Percentiles rank a stretch among this genome's conserved stretches.
Evolutionary conservation across 345 rosid species (phyloP).

Genomic region (Brassica carinata): DNA sequence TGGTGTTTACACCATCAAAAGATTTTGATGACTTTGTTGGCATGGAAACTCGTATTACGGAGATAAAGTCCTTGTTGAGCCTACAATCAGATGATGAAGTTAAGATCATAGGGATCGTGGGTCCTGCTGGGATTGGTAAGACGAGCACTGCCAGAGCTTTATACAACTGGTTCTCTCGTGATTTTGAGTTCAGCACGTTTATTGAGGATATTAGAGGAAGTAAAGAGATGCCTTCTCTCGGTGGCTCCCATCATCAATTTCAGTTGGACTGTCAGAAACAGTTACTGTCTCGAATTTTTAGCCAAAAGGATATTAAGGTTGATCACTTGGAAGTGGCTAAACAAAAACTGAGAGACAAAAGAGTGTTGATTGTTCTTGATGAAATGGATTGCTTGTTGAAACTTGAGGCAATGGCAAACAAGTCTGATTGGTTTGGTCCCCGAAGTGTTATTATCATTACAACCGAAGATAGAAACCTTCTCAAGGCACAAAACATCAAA

Average conservation of each 20-base stretch:
- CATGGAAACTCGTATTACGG: not conserved
- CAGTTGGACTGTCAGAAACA: not conserved
- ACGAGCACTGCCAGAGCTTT: slow-evolving; percentile 3
- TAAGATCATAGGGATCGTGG: slow-evolving; percentile 6
- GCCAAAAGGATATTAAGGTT: not conserved
- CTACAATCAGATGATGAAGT: not conserved
- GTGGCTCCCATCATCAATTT: not conserved
- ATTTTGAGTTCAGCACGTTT: not conserved
- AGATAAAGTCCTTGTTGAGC: not conserved
- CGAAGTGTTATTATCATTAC: not conserved
- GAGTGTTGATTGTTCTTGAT: not conserved
- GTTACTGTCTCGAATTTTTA: not conserved
- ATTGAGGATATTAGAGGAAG: slow-evolving; percentile 5
- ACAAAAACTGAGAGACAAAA: too few relatives aligned
- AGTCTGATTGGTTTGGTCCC: not conserved
- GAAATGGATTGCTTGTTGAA: not conserved
- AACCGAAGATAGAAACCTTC: not conserved
- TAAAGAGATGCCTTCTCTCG: not conserved
- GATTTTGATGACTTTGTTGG: slow-evolving; percentile 20
- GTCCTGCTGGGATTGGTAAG: slow-evolving; percentile 26
- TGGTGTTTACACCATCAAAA: not conserved
- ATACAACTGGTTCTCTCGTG: not conserved
- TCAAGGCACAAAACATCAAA: not conserved
- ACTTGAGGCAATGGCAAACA: not conserved
- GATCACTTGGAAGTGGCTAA: not conserved